These are phyloP conservation scores for Clonostachys byssicola DNA, from an alignment of 2,329 filamentous ascomycete species.

Conservation along the genomic window DNA sequence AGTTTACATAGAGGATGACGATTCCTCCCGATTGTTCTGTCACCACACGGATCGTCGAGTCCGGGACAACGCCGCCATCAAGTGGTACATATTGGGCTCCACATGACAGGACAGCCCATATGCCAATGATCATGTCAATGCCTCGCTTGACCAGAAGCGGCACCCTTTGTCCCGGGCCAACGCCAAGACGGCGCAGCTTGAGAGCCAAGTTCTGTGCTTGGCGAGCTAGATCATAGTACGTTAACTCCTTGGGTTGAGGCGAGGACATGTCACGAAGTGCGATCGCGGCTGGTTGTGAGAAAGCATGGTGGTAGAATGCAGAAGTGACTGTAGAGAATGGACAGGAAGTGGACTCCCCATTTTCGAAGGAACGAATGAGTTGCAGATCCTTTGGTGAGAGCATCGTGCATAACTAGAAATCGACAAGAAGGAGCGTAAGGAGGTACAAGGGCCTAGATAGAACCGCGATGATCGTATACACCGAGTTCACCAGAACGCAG, in stretches of 20 bases:
- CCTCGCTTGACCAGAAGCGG: slow-evolving; percentile 52
- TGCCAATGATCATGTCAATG: slow-evolving; percentile 52
- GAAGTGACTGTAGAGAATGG: slow-evolving; percentile 32
- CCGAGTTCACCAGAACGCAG: too few relatives aligned
- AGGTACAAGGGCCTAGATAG: not conserved
- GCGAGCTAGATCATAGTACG: slow-evolving; percentile 37
- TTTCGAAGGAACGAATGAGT: slow-evolving; percentile 4
- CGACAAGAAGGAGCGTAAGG: not conserved
- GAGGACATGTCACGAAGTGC: slow-evolving; percentile 31
- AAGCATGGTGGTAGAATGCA: slow-evolving; percentile 30
- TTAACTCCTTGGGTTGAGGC: slow-evolving; percentile 23
- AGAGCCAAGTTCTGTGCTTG: slow-evolving; percentile 35
- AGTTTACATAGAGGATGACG: slow-evolving; percentile 41
- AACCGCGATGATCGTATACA: too few relatives aligned
- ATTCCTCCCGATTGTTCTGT: slow-evolving; percentile 37
- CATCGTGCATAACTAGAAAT: slow-evolving; percentile 1
- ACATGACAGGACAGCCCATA: slow-evolving; percentile 50
- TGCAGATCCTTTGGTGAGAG: not conserved
- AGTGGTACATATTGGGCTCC: slow-evolving; percentile 57
- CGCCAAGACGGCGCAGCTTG: slow-evolving; percentile 28
- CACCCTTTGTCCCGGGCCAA: slow-evolving; percentile 39
- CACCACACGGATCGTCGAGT: slow-evolving; percentile 42
- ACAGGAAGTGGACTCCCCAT: slow-evolving; percentile 2
- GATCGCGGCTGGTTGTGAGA: slow-evolving; percentile 23
- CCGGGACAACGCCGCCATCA: slow-evolving; percentile 48